phyloP scores from a whole-genome alignment of 2,329 filamentous ascomycete species.

The Trematosphaeria pertusa region DNA sequence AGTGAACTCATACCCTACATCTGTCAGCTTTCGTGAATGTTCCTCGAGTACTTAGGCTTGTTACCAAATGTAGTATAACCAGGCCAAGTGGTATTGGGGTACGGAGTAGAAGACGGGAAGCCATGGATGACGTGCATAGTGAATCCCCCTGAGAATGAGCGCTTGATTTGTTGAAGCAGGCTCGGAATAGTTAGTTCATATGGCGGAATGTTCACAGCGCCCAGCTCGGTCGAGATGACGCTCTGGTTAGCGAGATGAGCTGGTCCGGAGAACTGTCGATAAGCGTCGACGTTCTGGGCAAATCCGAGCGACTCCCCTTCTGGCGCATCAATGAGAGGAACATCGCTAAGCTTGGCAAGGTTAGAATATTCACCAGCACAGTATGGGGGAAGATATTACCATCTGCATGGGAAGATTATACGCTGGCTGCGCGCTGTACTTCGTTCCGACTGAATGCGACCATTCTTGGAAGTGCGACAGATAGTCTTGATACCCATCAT shows the following conservation, averaged over 20 bases:
- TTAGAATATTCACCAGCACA: background rate
- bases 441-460: slow-evolving; percentile 27
- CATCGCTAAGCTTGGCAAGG: slow-evolving; percentile 22
- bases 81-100: slow-evolving; percentile 59
- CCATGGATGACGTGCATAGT: slow-evolving; percentile 57
- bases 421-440: slow-evolving; percentile 39
- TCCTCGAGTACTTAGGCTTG: too few relatives aligned
- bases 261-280: slow-evolving; percentile 43
- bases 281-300: slow-evolving; percentile 37
- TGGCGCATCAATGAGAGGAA: slow-evolving; percentile 40
- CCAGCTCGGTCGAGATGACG: slow-evolving; percentile 44
- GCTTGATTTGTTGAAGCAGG: slow-evolving; percentile 47
- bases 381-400: slow-evolving; percentile 18
- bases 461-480: slow-evolving; percentile 33
- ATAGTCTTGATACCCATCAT: slow-evolving; percentile 38
- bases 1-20: slow-evolving; percentile 37
- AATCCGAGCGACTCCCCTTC: slow-evolving; percentile 47
- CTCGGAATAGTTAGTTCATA: slow-evolving; percentile 39
- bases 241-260: slow-evolving; percentile 39
- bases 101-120: slow-evolving; percentile 49
- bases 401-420: slow-evolving; percentile 48
- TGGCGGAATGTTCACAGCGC: slow-evolving; percentile 31
- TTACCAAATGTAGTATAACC: slow-evolving; percentile 56
- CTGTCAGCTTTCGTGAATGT: background rate
- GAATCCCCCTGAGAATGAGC: slow-evolving; percentile 50